phyloP scores from a whole-genome alignment of 2,329 filamentous ascomycete genomes.

The Fusarium udum region DNA sequence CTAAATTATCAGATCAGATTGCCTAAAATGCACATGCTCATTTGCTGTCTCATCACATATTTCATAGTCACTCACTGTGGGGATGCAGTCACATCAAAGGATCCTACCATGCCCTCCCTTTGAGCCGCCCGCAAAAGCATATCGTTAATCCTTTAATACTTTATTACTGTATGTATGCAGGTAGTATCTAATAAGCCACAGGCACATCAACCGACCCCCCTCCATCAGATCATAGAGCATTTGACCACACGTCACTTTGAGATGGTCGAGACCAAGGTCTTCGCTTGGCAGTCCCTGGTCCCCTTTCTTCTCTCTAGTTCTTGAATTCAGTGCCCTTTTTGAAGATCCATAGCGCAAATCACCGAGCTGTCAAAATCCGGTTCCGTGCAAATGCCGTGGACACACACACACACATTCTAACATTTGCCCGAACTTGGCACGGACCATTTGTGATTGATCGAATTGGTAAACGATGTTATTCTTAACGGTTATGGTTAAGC shows the following conservation, averaged over 20 bases:
- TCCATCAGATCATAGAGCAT: constrained; percentile 33
- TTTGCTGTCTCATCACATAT: background rate
- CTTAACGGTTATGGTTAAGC: constrained; percentile 15
- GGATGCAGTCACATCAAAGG: constrained; percentile 7
- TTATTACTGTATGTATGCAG: background rate
- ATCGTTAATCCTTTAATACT: background rate
- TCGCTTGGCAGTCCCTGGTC: constrained; percentile 3
- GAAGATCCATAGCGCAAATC: constrained; percentile 25
- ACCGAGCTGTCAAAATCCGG: constrained; percentile 26
- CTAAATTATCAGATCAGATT: constrained; percentile 1
- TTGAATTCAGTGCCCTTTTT: background rate
- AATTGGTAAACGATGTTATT: constrained; percentile 1
- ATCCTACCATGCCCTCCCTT: background rate
- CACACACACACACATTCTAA: background rate
- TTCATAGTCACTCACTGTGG: background rate
- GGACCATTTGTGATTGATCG: constrained; percentile 1
- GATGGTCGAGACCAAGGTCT: constrained; percentile 10
- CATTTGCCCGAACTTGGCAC: background rate
- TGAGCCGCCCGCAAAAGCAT: constrained; percentile 20
- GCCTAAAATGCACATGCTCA: background rate
- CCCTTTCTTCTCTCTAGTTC: background rate
- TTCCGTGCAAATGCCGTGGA: constrained; percentile 17
- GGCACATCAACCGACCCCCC: constrained; percentile 10
- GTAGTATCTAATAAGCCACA: background rate
- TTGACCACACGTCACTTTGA: constrained; percentile 32